A percentile compares a stretch with the other conserved stretches of the same genome.
Evolutionary conservation across 345 rosid species (phyloP).

Genomic region (Viola odorata): DNA sequence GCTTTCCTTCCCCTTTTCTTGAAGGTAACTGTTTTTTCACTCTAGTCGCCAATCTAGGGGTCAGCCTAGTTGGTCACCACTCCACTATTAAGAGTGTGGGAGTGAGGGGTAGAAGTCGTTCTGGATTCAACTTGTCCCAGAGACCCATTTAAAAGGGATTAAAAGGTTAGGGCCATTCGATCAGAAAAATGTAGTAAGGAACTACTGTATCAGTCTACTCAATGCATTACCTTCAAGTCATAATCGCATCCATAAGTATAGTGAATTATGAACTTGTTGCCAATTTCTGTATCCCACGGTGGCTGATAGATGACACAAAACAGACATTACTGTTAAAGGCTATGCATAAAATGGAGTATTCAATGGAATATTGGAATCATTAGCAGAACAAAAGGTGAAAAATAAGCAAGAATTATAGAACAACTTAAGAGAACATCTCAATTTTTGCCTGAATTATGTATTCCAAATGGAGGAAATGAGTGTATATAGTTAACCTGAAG

Average conservation of each 20-base stretch:
- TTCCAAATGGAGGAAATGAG: not conserved
- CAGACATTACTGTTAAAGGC: constrained; percentile 9
- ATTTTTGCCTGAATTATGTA: constrained; percentile 3
- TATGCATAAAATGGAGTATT: constrained; percentile 2
- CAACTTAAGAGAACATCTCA: not conserved
- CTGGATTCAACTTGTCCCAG: no score
- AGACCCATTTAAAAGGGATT: no score
- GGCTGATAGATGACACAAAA: constrained; percentile 58
- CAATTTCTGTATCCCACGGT: constrained; percentile 94
- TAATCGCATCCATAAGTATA: constrained; percentile 95
- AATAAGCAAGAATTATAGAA: not conserved
- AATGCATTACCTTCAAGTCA: constrained; percentile 67
- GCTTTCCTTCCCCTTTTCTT: constrained; percentile 4
- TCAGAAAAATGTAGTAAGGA: not conserved
- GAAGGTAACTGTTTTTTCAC: no score
- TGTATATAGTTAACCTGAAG: constrained; percentile 59
- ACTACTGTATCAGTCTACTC: not conserved
- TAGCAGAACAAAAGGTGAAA: not conserved
- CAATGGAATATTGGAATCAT: not conserved
- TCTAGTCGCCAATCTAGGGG: no score
- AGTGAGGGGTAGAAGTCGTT: no score
- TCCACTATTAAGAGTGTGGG: no score
- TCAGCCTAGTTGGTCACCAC: no score
- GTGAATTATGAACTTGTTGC: constrained; percentile 83
- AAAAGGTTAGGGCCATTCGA: no score